phyloP scores from a whole-genome alignment of 441 rosid species.

The Adansonia rubrostipa region DNA sequence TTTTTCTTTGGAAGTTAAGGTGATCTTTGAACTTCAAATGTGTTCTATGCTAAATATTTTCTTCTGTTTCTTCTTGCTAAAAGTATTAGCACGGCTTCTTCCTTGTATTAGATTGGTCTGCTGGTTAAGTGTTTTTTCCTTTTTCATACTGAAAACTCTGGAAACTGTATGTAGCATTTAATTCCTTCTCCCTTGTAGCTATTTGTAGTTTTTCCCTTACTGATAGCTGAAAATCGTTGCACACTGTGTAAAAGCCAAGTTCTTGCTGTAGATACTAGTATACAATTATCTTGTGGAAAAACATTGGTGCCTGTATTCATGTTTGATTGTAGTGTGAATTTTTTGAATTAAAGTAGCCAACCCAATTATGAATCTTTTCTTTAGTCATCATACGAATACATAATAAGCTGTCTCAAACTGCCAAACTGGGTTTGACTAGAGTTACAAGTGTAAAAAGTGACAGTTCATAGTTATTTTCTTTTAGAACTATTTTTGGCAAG shows the following conservation, averaged over 20 bases:
- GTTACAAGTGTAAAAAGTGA: neutral
- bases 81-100: neutral
- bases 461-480: neutral
- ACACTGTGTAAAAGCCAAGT: neutral
- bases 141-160: neutral
- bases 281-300: neutral
- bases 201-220: neutral
- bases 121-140: conserved; percentile 5
- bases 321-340: neutral
- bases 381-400: neutral
- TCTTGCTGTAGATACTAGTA: neutral
- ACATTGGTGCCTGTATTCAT: neutral
- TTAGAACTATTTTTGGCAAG: neutral
- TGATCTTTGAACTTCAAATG: conserved; percentile 32
- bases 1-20: conserved; percentile 90
- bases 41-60: neutral
- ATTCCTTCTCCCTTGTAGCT: neutral
- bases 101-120: conserved; percentile 11
- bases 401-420: conserved; percentile 3
- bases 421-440: neutral
- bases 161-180: neutral
- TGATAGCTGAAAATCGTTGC: neutral
- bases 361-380: neutral
- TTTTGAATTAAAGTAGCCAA: neutral
- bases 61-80: neutral